Conservation (phyloP, 2,329 filamentous ascomycete genomes). For the Epicoccum sorghinum region DNA sequence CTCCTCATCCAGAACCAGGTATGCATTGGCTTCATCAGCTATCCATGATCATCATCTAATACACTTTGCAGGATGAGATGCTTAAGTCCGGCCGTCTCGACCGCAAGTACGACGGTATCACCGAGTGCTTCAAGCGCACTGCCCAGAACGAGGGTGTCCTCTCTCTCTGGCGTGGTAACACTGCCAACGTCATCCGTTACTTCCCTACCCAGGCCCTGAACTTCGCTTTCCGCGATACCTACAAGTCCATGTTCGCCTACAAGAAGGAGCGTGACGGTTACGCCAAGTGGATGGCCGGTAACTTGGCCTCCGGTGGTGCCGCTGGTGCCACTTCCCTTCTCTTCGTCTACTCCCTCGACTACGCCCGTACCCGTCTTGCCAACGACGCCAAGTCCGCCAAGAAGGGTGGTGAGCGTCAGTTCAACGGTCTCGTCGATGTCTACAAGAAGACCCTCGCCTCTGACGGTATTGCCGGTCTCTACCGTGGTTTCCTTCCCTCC, state of each 20-base stretch:
- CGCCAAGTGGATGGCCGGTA: constrained; percentile 98
- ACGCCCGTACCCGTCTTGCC: constrained; percentile 99
- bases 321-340: constrained; percentile 99
- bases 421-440: constrained; percentile 99
- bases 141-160: constrained; percentile 88
- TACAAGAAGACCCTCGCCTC: constrained; percentile 99
- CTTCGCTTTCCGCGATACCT: constrained; percentile 99
- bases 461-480: constrained; percentile 99
- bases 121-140: constrained; percentile 95
- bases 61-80: constrained; percentile 88
- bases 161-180: constrained; percentile 99
- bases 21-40: constrained; percentile 55
- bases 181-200: constrained; percentile 99
- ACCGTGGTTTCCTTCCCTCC: constrained; percentile 99
- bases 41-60: constrained; percentile 25
- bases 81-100: constrained; percentile 97
- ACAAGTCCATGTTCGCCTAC: constrained; percentile 99
- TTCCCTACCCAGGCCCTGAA: constrained; percentile 99
- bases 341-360: constrained; percentile 99
- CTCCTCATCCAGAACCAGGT: constrained; percentile 99
- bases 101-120: constrained; percentile 93
- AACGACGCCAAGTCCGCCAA: constrained; percentile 99
- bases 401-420: constrained; percentile 96
- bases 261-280: constrained; percentile 99
- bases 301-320: constrained; percentile 99